A percentile compares a stretch with the other conserved stretches of the same genome.
Evolutionary conservation across 352 stramenopile species (phyloP).

Genomic region (Globisporangium recalcitrans): DNA sequence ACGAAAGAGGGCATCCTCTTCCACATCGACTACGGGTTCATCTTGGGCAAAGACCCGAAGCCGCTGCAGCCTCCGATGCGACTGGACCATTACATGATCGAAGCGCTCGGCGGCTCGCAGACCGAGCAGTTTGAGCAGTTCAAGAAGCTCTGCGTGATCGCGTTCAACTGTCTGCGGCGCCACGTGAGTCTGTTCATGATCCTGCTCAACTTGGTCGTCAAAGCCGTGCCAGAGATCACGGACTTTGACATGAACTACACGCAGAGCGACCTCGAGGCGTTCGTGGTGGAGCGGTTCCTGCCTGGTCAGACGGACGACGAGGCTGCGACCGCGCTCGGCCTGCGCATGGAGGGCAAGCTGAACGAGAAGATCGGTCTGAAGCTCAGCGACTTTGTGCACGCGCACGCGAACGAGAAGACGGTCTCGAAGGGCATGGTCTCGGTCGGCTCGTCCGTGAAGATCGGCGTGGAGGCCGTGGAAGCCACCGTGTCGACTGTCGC

Average conservation of each 20-base stretch:
- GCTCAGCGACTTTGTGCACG: conserved; percentile 84
- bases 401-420: conserved; percentile 82
- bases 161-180: conserved; percentile 81
- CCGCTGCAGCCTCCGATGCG: conserved; percentile 96
- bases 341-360: conserved; percentile 84
- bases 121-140: conserved; percentile 82
- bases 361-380: conserved; percentile 85
- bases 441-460: conserved; percentile 75
- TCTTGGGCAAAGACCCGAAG: conserved; percentile 98
- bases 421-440: conserved; percentile 78
- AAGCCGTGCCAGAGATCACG: conserved; percentile 79
- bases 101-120: conserved; percentile 73
- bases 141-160: conserved; percentile 82
- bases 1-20: conserved; percentile 95
- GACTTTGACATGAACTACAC: conserved; percentile 85
- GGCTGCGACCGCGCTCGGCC: conserved; percentile 67
- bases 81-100: conserved; percentile 92
- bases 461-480: conserved; percentile 68
- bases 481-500: conserved; percentile 74
- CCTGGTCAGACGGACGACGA: conserved; percentile 80
- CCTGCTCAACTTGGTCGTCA: conserved; percentile 79
- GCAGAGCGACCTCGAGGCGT: conserved; percentile 76
- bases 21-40: conserved; percentile 99
- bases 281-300: conserved; percentile 79
- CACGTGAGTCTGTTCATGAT: conserved; percentile 87